Percentiles rank a stretch among this genome's conserved stretches.
Evolutionary conservation across 176 grass and related monocot species (phyloP).

Genomic region (Panicum miliaceum): DNA sequence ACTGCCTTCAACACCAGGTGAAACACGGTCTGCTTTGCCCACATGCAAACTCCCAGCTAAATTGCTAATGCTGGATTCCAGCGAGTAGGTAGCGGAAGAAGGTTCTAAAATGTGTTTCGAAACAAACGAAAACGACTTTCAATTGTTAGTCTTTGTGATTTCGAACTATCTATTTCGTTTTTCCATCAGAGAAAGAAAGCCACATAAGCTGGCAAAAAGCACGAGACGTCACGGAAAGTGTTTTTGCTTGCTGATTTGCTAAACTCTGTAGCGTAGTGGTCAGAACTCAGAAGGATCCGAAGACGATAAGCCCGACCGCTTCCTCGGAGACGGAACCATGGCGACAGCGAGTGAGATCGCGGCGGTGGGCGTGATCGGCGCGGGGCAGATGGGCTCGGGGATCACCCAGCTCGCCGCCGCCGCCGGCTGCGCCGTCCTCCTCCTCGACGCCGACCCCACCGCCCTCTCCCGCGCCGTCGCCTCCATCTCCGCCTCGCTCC

Average conservation of each 20-base stretch:
- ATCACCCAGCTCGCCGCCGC: conserved; percentile 85
- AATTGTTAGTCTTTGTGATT: too few species aligned
- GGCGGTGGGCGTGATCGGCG: conserved; percentile 73
- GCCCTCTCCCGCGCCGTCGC: conserved; percentile 60
- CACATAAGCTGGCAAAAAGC: background rate
- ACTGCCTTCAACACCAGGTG: too few species aligned
- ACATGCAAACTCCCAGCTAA: too few species aligned
- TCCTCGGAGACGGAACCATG: conserved; percentile 32
- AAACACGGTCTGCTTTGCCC: too few species aligned
- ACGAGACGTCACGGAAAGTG: background rate
- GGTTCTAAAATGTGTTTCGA: too few species aligned
- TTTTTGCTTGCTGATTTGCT: background rate
- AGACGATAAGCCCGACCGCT: background rate
- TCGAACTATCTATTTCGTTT: too few species aligned
- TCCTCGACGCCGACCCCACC: conserved; percentile 72
- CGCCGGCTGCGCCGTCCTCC: conserved; percentile 61
- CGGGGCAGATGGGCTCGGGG: conserved; percentile 96
- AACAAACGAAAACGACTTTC: too few species aligned
- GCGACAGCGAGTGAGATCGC: conserved; percentile 41
- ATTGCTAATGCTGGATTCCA: too few species aligned
- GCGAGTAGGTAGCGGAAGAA: too few species aligned
- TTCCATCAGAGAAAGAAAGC: too few species aligned
- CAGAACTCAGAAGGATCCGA: background rate
- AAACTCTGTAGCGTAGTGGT: background rate
- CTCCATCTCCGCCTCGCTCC: conserved; percentile 71